These are phyloP conservation scores for Jacaranda copaia DNA, from an alignment of 257 asterid genomes.

Conservation along the genomic window DNA sequence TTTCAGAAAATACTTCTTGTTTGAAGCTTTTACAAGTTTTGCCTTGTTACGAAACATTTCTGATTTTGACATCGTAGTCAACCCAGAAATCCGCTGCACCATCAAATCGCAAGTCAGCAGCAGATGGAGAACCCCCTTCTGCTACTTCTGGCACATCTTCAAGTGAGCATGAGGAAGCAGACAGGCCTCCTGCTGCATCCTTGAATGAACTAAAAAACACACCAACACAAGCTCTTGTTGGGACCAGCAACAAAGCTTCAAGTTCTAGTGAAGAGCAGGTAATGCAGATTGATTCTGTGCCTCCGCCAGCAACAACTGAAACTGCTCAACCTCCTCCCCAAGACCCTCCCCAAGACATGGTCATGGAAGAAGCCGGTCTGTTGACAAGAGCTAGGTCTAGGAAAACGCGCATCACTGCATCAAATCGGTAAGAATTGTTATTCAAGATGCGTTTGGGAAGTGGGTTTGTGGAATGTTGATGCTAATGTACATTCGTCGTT, in stretches of 20 bases:
- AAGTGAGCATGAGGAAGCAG: constrained; percentile 58
- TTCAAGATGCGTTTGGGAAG: constrained; percentile 19
- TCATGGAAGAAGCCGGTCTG: constrained; percentile 45
- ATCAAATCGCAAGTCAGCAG: constrained; percentile 43
- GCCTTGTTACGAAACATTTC: not conserved
- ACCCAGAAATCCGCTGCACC: constrained; percentile 50
- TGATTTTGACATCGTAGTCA: constrained; percentile 41
- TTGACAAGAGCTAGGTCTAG: constrained; percentile 57
- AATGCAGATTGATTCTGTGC: constrained; percentile 46
- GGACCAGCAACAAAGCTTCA: constrained; percentile 39
- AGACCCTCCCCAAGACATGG: constrained; percentile 45
- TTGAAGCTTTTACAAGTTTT: not conserved
- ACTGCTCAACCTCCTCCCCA: constrained; percentile 37
- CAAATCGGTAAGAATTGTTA: constrained; percentile 29
- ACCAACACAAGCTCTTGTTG: constrained; percentile 36
- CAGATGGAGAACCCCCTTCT: constrained; percentile 49
- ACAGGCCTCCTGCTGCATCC: constrained; percentile 47
- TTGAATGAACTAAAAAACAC: constrained; percentile 53
- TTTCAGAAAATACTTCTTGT: not conserved
- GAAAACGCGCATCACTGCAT: constrained; percentile 44
- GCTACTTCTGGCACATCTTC: constrained; percentile 52
- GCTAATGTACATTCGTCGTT: constrained; percentile 39
- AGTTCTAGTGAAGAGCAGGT: constrained; percentile 47
- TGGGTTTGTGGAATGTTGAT: constrained; percentile 30
- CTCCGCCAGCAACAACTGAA: constrained; percentile 43